Percentiles rank a stretch among this genome's conserved stretches.
These are phyloP conservation scores for Athelia sp. DNA, from an alignment of 1,284 basidiomycete genomes.

Conservation along the genomic window DNA sequence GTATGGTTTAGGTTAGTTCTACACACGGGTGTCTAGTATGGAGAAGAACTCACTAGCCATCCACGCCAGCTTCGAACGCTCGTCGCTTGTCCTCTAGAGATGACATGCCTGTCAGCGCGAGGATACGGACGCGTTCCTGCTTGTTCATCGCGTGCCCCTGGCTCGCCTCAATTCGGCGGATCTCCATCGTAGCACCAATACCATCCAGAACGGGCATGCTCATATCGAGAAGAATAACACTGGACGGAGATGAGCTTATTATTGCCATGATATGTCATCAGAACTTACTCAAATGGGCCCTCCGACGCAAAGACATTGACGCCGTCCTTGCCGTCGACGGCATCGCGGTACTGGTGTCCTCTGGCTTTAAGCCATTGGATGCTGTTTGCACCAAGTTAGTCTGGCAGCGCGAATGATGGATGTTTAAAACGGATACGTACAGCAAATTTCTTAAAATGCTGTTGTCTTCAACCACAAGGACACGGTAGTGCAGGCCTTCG, in stretches of 20 bases:
- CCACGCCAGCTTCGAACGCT: slow-evolving; percentile 90
- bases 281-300: slow-evolving; percentile 71
- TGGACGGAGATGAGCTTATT: slow-evolving; percentile 23
- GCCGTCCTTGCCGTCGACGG: slow-evolving; percentile 81
- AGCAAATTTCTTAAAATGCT: slow-evolving; percentile 67
- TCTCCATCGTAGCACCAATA: slow-evolving; percentile 74
- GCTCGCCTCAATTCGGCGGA: slow-evolving; percentile 72
- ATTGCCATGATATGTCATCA: background rate
- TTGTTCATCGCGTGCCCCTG: slow-evolving; percentile 25
- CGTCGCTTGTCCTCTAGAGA: slow-evolving; percentile 88
- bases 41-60: slow-evolving; percentile 78
- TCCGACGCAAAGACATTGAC: slow-evolving; percentile 71
- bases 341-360: slow-evolving; percentile 75
- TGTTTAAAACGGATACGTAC: slow-evolving; percentile 33
- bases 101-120: slow-evolving; percentile 91
- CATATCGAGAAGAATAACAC: slow-evolving; percentile 83
- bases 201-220: slow-evolving; percentile 94
- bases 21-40: background rate
- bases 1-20: slow-evolving; percentile 4
- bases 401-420: slow-evolving; percentile 25
- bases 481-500: slow-evolving; percentile 41
- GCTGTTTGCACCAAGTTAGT: too few species aligned
- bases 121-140: slow-evolving; percentile 41
- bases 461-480: slow-evolving; percentile 85
- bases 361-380: slow-evolving; percentile 80